A percentile compares a stretch with the other conserved stretches of the same genome.
phyloP scores from a whole-genome alignment of 2,329 filamentous ascomycete genomes.

The Akanthomyces uredinophilus region DNA sequence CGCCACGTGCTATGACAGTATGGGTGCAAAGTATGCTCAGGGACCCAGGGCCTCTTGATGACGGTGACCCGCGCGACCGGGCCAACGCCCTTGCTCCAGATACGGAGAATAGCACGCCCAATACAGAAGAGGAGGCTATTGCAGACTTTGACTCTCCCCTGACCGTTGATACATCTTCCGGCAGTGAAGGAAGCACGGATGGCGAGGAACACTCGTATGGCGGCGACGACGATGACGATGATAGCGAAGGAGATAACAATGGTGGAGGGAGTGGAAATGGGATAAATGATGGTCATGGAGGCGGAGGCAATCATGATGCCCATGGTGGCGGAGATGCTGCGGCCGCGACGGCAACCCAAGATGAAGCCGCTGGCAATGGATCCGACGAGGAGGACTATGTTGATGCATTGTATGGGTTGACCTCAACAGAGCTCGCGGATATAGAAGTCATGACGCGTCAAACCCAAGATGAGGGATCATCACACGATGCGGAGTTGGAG shows the following conservation, averaged over 20 bases:
- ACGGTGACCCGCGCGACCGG: neutral
- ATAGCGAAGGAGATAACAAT: neutral
- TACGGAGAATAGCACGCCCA: neutral
- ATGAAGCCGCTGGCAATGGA: neutral
- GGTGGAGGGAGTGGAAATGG: no score
- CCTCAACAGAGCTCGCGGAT: neutral
- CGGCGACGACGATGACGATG: neutral
- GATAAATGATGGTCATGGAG: no score
- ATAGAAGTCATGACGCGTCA: neutral
- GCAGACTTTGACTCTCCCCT: neutral
- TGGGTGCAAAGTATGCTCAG: neutral
- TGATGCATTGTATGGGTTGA: neutral
- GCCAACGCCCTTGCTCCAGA: neutral
- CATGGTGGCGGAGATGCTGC: neutral
- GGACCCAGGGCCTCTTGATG: neutral
- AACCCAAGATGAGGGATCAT: neutral
- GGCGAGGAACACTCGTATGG: neutral
- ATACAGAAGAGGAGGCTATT: neutral
- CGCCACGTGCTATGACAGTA: neutral
- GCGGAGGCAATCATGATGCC: neutral
- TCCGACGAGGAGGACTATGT: neutral
- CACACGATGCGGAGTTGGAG: neutral
- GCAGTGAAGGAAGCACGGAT: neutral
- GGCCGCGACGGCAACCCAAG: neutral
- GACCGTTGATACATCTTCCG: neutral